These are phyloP conservation scores for Aristolochia fimbriata DNA, from an alignment of 164 flowering plant species.

Conservation along the genomic window DNA sequence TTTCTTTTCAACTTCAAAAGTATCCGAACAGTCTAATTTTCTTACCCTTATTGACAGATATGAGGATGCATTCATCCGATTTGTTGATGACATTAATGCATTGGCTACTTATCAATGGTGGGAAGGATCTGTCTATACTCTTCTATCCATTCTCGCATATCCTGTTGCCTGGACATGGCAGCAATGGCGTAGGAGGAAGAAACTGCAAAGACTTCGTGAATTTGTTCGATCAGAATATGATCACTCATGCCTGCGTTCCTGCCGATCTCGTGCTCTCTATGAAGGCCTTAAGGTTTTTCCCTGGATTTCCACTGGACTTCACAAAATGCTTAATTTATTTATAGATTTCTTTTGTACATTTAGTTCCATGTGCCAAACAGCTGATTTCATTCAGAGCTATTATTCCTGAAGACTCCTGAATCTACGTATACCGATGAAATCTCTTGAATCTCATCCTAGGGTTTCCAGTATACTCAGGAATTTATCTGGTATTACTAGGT, in stretches of 20 bases:
- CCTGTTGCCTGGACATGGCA: constrained; percentile 97
- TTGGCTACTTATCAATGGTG: constrained; percentile 94
- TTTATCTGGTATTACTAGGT: too few relatives aligned
- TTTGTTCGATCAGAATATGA: constrained; percentile 97
- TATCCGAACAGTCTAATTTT: too few relatives aligned
- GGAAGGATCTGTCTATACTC: constrained; percentile 78
- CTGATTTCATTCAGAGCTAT: too few relatives aligned
- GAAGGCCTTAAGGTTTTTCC: constrained; percentile 85
- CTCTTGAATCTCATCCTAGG: too few relatives aligned
- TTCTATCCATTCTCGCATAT: constrained; percentile 64
- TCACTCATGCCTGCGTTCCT: constrained; percentile 93
- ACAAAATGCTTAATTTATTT: too few relatives aligned
- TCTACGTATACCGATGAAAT: too few relatives aligned
- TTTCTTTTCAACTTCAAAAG: neutral
- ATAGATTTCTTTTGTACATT: too few relatives aligned
- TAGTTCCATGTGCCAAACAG: too few relatives aligned
- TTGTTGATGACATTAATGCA: constrained; percentile 85
- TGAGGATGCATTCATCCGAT: constrained; percentile 89
- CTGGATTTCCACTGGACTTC: too few relatives aligned
- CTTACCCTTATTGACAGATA: constrained; percentile 36
- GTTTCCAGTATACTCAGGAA: too few relatives aligned
- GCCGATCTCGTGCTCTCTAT: constrained; percentile 96
- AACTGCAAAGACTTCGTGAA: constrained; percentile 76
- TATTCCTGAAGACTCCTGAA: too few relatives aligned
- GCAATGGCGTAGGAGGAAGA: constrained; percentile 67